phyloP scores from a whole-genome alignment of 805 yeast species.

The Saturnispora quitensis region DNA sequence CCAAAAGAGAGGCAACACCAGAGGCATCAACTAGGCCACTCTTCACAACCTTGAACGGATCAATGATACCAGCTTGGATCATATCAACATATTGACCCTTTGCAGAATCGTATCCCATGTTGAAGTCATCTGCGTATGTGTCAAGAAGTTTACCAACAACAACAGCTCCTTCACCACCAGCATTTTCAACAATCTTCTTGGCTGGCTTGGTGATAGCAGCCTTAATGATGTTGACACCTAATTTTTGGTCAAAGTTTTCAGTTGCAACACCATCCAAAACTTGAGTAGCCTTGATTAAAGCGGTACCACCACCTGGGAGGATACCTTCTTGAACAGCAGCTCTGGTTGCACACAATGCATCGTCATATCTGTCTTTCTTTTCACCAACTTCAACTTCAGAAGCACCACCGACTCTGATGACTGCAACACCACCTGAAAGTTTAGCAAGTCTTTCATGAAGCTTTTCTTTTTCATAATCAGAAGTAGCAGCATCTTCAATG shows the following conservation, averaged over 20 bases:
- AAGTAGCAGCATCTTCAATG: slow-evolving; percentile 62
- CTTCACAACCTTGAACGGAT: slow-evolving; percentile 97
- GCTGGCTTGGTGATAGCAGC: slow-evolving; percentile 94
- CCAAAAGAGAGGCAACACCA: slow-evolving; percentile 94
- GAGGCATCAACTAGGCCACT: slow-evolving; percentile 93
- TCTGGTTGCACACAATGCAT: slow-evolving; percentile 96
- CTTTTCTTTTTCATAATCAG: slow-evolving; percentile 93
- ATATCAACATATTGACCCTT: slow-evolving; percentile 92
- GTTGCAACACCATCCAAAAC: slow-evolving; percentile 61
- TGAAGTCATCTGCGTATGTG: slow-evolving; percentile 58
- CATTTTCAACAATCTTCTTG: slow-evolving; percentile 88
- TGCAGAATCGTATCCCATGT: slow-evolving; percentile 84
- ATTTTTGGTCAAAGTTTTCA: slow-evolving; percentile 89
- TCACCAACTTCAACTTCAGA: slow-evolving; percentile 98
- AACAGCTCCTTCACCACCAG: slow-evolving; percentile 97
- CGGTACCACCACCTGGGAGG: slow-evolving; percentile 99
- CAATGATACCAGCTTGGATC: slow-evolving; percentile 95
- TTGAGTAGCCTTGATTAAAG: slow-evolving; percentile 84
- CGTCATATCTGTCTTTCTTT: slow-evolving; percentile 98
- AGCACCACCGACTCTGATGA: slow-evolving; percentile 92
- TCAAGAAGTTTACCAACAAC: slow-evolving; percentile 82
- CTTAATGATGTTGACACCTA: slow-evolving; percentile 90
- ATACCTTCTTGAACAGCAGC: slow-evolving; percentile 99
- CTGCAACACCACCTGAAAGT: slow-evolving; percentile 97
- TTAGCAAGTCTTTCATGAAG: slow-evolving; percentile 96